phyloP scores from a whole-genome alignment of 75 land plant genomes.

The Pseudotsuga menziesii region DNA sequence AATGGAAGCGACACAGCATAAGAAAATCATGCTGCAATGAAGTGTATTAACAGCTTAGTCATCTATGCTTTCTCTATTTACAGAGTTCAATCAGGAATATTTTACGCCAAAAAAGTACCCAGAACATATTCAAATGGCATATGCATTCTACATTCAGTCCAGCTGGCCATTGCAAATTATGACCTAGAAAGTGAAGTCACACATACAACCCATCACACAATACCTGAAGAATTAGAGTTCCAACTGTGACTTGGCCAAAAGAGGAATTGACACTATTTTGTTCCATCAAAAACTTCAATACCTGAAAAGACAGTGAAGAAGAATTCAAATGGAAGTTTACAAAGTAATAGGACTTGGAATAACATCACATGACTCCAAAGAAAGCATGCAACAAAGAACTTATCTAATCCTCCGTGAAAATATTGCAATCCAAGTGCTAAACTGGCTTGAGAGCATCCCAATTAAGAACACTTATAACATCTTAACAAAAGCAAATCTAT shows the following conservation, averaged over 20 bases:
- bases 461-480: background rate
- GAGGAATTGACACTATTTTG: constrained; percentile 77
- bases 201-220: background rate
- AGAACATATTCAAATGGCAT: background rate
- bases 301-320: constrained; percentile 40
- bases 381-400: background rate
- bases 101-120: background rate
- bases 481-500: background rate
- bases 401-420: background rate
- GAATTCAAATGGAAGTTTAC: background rate
- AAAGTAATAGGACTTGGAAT: background rate
- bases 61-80: background rate
- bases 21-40: background rate
- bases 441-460: background rate
- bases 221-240: constrained; percentile 98
- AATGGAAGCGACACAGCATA: background rate
- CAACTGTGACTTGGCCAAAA: constrained; percentile 97
- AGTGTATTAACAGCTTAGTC: background rate
- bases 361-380: background rate
- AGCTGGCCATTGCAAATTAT: background rate
- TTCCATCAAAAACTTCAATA: constrained; percentile 97
- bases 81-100: background rate
- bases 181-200: background rate
- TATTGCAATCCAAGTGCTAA: background rate
- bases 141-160: constrained; percentile 7